A percentile compares a stretch with the other conserved stretches of the same genome.
Conservation (phyloP, 805 yeast genomes). For the Pichia sporocuriosa region DNA sequence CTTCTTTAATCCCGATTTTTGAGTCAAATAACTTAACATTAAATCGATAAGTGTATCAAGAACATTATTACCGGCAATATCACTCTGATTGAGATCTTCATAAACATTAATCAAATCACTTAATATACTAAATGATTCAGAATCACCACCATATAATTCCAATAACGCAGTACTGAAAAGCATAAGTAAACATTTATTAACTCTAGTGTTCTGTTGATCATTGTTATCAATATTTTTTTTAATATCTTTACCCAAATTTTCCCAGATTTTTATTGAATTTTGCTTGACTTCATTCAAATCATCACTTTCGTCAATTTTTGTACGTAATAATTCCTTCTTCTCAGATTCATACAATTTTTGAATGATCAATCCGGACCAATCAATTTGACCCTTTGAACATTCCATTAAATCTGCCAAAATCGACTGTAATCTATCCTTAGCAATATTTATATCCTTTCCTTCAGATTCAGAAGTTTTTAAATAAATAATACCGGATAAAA, state of each 20-base stretch:
- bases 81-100: constrained; percentile 28
- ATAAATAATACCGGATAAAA: constrained; percentile 1
- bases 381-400: constrained; percentile 5
- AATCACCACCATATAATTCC: constrained; percentile 70
- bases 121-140: constrained; percentile 68
- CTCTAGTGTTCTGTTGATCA: constrained; percentile 3
- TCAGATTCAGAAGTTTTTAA: not conserved
- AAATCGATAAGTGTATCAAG: constrained; percentile 38
- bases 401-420: constrained; percentile 40
- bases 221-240: constrained; percentile 32
- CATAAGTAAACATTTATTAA: constrained; percentile 55
- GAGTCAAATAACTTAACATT: constrained; percentile 48
- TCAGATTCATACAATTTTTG: constrained; percentile 37
- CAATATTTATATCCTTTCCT: constrained; percentile 11
- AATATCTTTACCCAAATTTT: constrained; percentile 17
- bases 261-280: constrained; percentile 4
- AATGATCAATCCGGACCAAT: constrained; percentile 16
- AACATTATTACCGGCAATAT: constrained; percentile 1
- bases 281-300: constrained; percentile 46
- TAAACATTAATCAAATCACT: constrained; percentile 66
- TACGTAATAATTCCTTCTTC: constrained; percentile 10
- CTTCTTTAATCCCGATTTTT: constrained; percentile 50
- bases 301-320: constrained; percentile 32
- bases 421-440: constrained; percentile 62
- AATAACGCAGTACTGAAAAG: constrained; percentile 69